Evolutionary conservation across 139 green algal genomes (phyloP), one percentile per base, ranked within the genome.

Genomic region (Zygnema cylindricum): DNA sequence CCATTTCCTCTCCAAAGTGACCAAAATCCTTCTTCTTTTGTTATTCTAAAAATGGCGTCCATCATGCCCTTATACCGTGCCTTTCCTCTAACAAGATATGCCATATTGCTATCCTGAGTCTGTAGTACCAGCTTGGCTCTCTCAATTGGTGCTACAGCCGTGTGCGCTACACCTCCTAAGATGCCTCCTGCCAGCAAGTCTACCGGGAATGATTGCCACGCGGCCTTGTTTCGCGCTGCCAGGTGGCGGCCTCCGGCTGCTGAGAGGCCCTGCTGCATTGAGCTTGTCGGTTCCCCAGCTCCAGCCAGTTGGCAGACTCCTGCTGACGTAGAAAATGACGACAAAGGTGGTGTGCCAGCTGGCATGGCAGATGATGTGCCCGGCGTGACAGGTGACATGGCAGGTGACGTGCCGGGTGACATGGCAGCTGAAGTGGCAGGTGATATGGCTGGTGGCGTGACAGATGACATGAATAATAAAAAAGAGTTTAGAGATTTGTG

Each of bases 1-100:
- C 95, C 93, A 96, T 99, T 99, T 39, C 98, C 98, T 63, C 98
- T 93, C 96, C 97, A 99, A 92, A 99, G 96, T 42, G 96, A 96
- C n/a, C 76, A 92, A 25, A 99, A 84, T 81, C 98, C 97, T 87
- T 96, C 92, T 88, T 99, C 98, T 1, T 87, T 81, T 40, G 94
- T 82, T 69, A 98, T 96, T 69, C 96, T 95, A 33, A 82, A 88
- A 92, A 99, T 98, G 96, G 97, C 99, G 91, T 99, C 97, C 82
- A 95, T 55, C 41, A 95, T 92, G 71, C 93, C 93, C 2, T 88
- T 93, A 88, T 95, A 95, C 75, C 30, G 41, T 11, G 76, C n/a
- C 40, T 85, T 41, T 33, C 40, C 36, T 33, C 77, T 81, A 7
- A 82, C 22, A 38, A 91, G 71, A 0, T 83, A 57, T 1, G 57